Evolutionary conservation across 768 basidiomycete genomes (phyloP).

Genomic region (Cystoderma amianthinum): DNA sequence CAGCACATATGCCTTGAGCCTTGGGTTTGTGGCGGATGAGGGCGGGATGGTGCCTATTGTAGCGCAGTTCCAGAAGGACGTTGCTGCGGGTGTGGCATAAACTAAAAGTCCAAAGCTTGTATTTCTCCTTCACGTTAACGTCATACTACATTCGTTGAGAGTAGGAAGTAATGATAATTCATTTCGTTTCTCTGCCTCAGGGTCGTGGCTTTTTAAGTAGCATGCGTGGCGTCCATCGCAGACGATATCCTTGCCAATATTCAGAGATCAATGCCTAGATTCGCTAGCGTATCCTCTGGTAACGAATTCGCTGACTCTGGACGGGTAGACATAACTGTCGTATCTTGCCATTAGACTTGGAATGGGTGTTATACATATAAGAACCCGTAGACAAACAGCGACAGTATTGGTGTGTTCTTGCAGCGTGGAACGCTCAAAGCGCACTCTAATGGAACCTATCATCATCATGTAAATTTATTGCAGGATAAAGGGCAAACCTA

Average conservation of each 20-base stretch:
- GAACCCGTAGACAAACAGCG: not conserved
- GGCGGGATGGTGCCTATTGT: constrained; percentile 40
- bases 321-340: not conserved
- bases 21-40: constrained; percentile 37
- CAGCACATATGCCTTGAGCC: constrained; percentile 30
- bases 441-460: not conserved
- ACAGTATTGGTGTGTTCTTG: not conserved
- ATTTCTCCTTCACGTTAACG: not conserved
- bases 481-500: not conserved
- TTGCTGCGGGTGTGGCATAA: not conserved
- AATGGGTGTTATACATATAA: not conserved
- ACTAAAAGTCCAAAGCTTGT: not conserved
- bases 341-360: not conserved
- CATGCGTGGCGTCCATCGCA: not conserved
- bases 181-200: too few relatives aligned
- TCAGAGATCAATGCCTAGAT: not conserved
- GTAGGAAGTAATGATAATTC: not conserved
- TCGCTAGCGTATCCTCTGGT: not conserved
- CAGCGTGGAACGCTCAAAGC: not conserved
- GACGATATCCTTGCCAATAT: not conserved
- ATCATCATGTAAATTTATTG: too few relatives aligned
- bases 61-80: constrained; percentile 19
- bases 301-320: not conserved
- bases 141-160: not conserved
- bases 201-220: too few relatives aligned